phyloP scores from a whole-genome alignment of 2,329 filamentous ascomycete genomes.

The Zarea fungicola region DNA sequence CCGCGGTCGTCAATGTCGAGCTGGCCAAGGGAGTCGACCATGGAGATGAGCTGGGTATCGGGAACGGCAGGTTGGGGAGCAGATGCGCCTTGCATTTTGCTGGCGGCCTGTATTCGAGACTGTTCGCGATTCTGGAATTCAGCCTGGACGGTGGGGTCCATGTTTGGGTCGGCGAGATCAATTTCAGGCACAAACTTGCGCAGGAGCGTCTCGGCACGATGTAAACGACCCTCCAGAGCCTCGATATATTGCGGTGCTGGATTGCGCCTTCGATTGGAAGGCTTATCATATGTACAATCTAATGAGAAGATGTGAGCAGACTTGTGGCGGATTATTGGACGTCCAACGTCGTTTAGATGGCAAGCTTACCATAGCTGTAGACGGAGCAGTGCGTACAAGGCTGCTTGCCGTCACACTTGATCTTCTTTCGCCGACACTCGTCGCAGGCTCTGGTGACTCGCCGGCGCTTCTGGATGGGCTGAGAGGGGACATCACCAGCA shows the following conservation, averaged over 20 bases:
- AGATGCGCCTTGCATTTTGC: conserved; percentile 33
- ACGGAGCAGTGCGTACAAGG: conserved; percentile 95
- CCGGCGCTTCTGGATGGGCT: conserved; percentile 68
- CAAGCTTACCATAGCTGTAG: conserved; percentile 83
- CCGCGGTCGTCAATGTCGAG: conserved; percentile 88
- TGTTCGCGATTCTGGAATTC: conserved; percentile 56
- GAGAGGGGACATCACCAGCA: conserved; percentile 28
- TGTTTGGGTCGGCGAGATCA: conserved; percentile 76
- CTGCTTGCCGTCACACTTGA: conserved; percentile 82
- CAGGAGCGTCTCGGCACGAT: conserved; percentile 75
- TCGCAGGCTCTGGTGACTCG: conserved; percentile 78
- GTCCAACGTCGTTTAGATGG: not conserved
- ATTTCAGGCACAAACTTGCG: conserved; percentile 77
- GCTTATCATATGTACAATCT: conserved; percentile 96
- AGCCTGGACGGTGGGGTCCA: conserved; percentile 72
- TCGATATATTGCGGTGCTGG: conserved; percentile 91
- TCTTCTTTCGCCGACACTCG: conserved; percentile 79
- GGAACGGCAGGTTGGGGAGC: conserved; percentile 38
- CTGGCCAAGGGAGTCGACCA: conserved; percentile 90
- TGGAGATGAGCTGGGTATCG: conserved; percentile 78
- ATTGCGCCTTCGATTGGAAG: conserved; percentile 84
- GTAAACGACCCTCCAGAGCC: conserved; percentile 74
- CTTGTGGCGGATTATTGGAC: not conserved
- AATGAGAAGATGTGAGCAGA: not conserved
- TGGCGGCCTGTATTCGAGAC: conserved; percentile 40